These are phyloP conservation scores for Diaporthe citriasiana DNA, from an alignment of 2,329 filamentous ascomycete species.

Conservation along the genomic window DNA sequence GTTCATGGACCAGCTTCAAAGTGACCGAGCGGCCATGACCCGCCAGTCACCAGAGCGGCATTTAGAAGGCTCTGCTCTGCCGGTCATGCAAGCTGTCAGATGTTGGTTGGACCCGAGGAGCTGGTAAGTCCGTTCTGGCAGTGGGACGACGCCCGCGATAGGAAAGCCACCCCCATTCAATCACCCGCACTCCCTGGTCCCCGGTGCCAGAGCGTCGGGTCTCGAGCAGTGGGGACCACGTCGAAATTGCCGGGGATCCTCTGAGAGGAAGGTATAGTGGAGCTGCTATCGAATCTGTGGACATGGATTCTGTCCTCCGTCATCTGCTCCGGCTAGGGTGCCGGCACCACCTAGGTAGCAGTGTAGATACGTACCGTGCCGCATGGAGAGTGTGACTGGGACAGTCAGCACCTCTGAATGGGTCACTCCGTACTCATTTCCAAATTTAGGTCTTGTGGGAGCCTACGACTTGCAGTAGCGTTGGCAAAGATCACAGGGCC, in stretches of 20 bases:
- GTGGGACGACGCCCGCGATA: conserved; percentile 27
- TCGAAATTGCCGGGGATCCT: conserved; percentile 20
- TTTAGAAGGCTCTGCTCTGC: not conserved
- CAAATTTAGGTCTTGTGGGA: conserved; percentile 37
- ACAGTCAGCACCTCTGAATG: not conserved
- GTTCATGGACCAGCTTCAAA: not conserved
- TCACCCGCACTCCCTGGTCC: conserved; percentile 13
- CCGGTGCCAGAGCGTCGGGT: conserved; percentile 27
- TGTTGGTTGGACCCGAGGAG: conserved; percentile 29
- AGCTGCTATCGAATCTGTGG: conserved; percentile 25
- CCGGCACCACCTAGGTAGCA: conserved; percentile 5
- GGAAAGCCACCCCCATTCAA: conserved; percentile 30
- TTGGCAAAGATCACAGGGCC: conserved; percentile 40
- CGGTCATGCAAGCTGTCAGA: conserved; percentile 1
- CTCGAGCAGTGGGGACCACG: conserved; percentile 8
- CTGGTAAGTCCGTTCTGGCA: conserved; percentile 32
- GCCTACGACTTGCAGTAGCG: conserved; percentile 40
- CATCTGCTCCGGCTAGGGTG: conserved; percentile 26
- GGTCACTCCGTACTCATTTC: conserved; percentile 28
- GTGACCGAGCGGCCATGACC: not conserved
- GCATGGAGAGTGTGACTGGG: conserved; percentile 7
- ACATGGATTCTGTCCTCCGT: conserved; percentile 14
- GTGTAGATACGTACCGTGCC: not conserved
- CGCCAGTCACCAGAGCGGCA: not conserved
- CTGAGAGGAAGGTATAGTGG: conserved; percentile 32